Conservation (phyloP, 148 eudicot genomes). For the Chenopodium berlandieri region DNA sequence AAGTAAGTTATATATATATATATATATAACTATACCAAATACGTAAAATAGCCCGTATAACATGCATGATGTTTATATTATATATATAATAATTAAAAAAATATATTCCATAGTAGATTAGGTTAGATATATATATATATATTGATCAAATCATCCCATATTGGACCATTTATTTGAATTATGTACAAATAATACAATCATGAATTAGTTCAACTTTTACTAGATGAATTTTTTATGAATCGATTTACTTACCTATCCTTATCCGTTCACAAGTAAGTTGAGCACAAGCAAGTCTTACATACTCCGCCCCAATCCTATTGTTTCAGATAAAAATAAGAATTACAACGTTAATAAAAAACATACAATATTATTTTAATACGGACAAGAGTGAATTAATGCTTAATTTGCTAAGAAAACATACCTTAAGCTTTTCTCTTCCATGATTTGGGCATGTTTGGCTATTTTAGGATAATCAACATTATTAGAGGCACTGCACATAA, state of each 20-base stretch:
- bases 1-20: too few relatives aligned
- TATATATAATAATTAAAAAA: too few relatives aligned
- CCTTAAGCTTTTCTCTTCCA: slow-evolving; percentile 34
- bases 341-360: neutral
- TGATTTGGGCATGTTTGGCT: slow-evolving; percentile 7
- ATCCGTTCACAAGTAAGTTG: slow-evolving; percentile 20
- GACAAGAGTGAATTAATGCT: neutral
- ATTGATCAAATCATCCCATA: too few relatives aligned
- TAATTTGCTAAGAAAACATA: neutral
- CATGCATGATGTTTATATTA: too few relatives aligned
- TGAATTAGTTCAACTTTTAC: too few relatives aligned
- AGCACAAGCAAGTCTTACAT: slow-evolving; percentile 24
- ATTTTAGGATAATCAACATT: slow-evolving; percentile 24
- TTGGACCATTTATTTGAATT: too few relatives aligned
- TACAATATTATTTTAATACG: neutral
- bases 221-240: too few relatives aligned
- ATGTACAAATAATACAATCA: too few relatives aligned
- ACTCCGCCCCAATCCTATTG: slow-evolving; percentile 32
- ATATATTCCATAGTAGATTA: too few relatives aligned
- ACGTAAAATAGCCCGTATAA: too few relatives aligned
- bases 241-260: neutral
- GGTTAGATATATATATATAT: too few relatives aligned
- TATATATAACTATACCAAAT: too few relatives aligned
- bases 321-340: neutral
- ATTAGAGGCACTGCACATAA: slow-evolving; percentile 8